Conservation (phyloP, 495 filamentous ascomycete species). For the Penicillium mononematosum region DNA sequence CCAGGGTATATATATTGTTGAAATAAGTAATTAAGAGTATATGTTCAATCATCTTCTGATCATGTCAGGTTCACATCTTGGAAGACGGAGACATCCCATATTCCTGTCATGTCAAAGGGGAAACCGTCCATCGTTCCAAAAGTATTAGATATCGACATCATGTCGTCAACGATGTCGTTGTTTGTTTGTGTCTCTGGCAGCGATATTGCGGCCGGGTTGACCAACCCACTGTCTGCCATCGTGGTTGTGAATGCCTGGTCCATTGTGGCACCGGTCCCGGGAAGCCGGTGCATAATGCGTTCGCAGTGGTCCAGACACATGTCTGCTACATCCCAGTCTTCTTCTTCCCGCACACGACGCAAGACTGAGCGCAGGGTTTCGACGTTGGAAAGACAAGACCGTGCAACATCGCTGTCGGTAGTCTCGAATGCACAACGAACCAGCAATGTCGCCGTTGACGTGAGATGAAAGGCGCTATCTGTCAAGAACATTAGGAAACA, state of each 20-base stretch:
- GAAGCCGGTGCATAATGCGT: constrained; percentile 45
- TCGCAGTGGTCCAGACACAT: constrained; percentile 56
- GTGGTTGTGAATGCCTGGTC: constrained; percentile 20
- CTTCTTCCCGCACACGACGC: constrained; percentile 50
- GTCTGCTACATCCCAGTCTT: constrained; percentile 55
- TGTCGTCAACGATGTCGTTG: constrained; percentile 52
- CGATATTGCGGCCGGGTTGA: constrained; percentile 46
- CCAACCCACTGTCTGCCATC: constrained; percentile 33
- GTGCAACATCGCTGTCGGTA: constrained; percentile 39
- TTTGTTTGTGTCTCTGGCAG: constrained; percentile 50
- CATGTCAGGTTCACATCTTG: constrained; percentile 46
- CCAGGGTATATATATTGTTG: constrained; percentile 31
- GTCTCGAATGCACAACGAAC: constrained; percentile 51
- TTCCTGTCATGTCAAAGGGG: constrained; percentile 52
- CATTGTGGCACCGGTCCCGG: constrained; percentile 26
- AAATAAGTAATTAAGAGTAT: constrained; percentile 4
- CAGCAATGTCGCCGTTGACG: constrained; percentile 48
- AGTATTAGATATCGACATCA: constrained; percentile 52
- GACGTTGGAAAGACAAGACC: constrained; percentile 44
- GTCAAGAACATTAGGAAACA: constrained; percentile 20
- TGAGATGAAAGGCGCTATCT: constrained; percentile 52
- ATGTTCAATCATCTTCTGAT: constrained; percentile 7
- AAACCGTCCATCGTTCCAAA: constrained; percentile 53
- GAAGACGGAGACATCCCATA: constrained; percentile 51
- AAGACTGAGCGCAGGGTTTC: constrained; percentile 44